phyloP scores from a whole-genome alignment of 2,329 filamentous ascomycete genomes.

The Diaporthe destruens region DNA sequence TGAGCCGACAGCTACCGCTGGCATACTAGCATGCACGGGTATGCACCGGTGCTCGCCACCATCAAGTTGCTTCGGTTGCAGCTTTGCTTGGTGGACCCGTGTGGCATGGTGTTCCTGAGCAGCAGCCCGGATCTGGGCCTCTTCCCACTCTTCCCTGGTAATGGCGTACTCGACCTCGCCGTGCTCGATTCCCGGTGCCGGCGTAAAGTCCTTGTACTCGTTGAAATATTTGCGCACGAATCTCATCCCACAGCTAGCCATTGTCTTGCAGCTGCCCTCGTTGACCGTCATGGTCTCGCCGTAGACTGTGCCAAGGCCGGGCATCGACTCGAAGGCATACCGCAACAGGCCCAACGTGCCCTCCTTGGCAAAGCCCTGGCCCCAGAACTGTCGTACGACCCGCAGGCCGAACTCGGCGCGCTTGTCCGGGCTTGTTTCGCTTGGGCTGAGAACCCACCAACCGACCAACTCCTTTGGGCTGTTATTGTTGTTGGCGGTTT shows the following conservation, averaged over 20 bases:
- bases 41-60: conserved; percentile 1
- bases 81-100: not conserved
- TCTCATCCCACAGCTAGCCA: not conserved
- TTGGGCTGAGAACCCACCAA: conserved; percentile 13
- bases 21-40: not conserved
- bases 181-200: conserved; percentile 10
- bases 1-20: conserved; percentile 2
- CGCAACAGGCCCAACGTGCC: conserved; percentile 3
- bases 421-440: not conserved
- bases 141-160: conserved; percentile 8
- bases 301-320: conserved; percentile 1
- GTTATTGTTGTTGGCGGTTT: not conserved
- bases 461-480: not conserved
- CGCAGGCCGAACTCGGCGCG: conserved; percentile 4
- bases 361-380: conserved; percentile 10
- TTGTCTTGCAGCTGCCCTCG: conserved; percentile 6
- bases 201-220: conserved; percentile 8
- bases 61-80: conserved; percentile 15
- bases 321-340: conserved; percentile 2
- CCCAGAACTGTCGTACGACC: conserved; percentile 9
- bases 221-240: not conserved
- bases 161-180: conserved; percentile 9
- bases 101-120: not conserved
- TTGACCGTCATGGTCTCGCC: conserved; percentile 17
- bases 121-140: not conserved